Conservation (phyloP, 169 alveolate species). For the Plasmodium knowlesi region DNA sequence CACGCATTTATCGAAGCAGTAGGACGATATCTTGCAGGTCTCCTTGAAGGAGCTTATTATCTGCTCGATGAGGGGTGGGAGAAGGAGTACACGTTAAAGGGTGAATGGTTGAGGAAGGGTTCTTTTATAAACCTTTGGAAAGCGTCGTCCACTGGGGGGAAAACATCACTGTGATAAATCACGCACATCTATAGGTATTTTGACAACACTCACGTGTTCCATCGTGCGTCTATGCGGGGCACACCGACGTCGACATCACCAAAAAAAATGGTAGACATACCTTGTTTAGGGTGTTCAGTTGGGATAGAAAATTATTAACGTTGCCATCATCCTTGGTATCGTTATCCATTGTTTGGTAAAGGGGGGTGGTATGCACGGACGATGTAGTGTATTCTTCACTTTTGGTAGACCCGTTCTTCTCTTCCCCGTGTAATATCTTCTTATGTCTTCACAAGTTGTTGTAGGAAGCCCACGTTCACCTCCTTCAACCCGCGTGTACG, state of each 20-base stretch:
- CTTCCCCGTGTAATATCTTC: background rate
- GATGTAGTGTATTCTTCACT: background rate
- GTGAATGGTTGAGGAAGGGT: background rate
- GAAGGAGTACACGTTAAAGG: background rate
- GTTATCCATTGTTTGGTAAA: slow-evolving; percentile 41
- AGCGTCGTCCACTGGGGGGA: background rate
- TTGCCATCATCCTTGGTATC: slow-evolving; percentile 40
- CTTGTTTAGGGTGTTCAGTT: slow-evolving; percentile 38
- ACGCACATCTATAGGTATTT: background rate
- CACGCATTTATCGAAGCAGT: slow-evolving; percentile 73
- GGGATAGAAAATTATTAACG: slow-evolving; percentile 52
- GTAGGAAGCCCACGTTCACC: background rate
- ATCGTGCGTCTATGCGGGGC: background rate
- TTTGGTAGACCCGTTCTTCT: background rate
- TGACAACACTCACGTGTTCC: background rate
- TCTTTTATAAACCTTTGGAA: background rate
- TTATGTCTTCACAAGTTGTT: background rate
- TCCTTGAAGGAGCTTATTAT: slow-evolving; percentile 60
- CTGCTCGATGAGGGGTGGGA: background rate
- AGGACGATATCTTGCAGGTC: slow-evolving; percentile 59
- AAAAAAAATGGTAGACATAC: background rate
- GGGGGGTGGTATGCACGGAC: background rate
- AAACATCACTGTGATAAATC: background rate
- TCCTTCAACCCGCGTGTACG: background rate
- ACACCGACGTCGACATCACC: background rate